phyloP scores from a whole-genome alignment of 75 land plant genomes.

The Pseudotsuga menziesii region DNA sequence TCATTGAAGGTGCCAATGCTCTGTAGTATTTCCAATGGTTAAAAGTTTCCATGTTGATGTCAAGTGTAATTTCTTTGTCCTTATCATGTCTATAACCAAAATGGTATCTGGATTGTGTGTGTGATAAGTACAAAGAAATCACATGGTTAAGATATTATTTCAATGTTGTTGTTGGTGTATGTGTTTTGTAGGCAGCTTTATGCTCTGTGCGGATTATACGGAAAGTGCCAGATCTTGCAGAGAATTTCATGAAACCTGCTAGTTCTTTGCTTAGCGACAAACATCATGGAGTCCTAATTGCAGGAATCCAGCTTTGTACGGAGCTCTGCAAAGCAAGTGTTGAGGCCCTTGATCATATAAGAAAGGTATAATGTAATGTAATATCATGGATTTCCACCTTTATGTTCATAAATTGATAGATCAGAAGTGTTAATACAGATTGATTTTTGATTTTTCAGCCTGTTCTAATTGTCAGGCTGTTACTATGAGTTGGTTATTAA shows the following conservation, averaged over 20 bases:
- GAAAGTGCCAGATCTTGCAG: constrained; percentile 96
- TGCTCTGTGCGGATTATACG: constrained; percentile 92
- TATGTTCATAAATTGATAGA: neutral
- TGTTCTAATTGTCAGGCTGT: neutral
- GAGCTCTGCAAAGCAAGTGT: constrained; percentile 85
- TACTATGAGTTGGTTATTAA: neutral
- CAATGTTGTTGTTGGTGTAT: neutral
- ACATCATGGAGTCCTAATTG: constrained; percentile 94
- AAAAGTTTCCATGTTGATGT: neutral
- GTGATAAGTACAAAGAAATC: neutral
- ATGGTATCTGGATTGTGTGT: too few relatives aligned
- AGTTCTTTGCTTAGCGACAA: constrained; percentile 83
- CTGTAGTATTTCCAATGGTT: neutral
- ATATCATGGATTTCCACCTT: neutral
- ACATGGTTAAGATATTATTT: neutral
- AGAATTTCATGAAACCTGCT: constrained; percentile 78
- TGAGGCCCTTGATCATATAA: constrained; percentile 70
- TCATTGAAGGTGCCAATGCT: neutral
- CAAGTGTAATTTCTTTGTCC: neutral
- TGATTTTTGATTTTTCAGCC: neutral
- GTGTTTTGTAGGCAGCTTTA: constrained; percentile 76
- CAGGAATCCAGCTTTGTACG: constrained; percentile 92
- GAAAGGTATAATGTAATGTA: constrained; percentile 60
- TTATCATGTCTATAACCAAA: neutral
- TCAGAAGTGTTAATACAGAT: neutral